A percentile compares a stretch with the other conserved stretches of the same genome.
phyloP scores from a whole-genome alignment of 805 yeast species.

The Ogataea nitratoaversa region DNA sequence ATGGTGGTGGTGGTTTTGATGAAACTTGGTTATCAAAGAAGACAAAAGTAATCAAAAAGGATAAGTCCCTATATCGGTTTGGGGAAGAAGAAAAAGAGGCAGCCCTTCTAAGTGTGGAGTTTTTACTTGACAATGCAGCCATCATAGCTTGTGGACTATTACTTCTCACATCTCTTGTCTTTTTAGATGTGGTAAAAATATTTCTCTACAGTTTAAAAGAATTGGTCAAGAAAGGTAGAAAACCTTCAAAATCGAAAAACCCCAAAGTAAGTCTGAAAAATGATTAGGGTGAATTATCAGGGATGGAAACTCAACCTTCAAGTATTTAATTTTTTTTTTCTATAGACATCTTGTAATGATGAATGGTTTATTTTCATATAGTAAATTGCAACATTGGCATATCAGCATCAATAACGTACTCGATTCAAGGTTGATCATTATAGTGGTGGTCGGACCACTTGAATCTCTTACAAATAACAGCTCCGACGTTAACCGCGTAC shows the following conservation, averaged over 20 bases:
- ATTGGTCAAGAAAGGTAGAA: not conserved
- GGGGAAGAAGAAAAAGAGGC: conserved; percentile 32
- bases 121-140: conserved; percentile 46
- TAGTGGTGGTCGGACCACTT: no score
- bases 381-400: no score
- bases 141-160: conserved; percentile 10
- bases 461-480: no score
- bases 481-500: no score
- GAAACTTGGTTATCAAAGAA: conserved; percentile 30
- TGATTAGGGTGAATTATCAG: no score
- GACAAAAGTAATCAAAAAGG: conserved; percentile 15
- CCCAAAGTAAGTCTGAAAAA: not conserved
- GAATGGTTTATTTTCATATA: no score
- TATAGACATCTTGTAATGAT: no score
- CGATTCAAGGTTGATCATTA: no score
- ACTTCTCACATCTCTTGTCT: conserved; percentile 3
- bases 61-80: conserved; percentile 20
- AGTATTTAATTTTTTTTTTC: no score
- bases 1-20: conserved; percentile 13
- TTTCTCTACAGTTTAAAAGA: not conserved
- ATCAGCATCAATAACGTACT: no score
- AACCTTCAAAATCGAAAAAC: no score
- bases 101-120: conserved; percentile 36
- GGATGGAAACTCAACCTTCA: no score
- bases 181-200: conserved; percentile 8